These are phyloP conservation scores for Camelina laxa DNA, from an alignment of 345 rosid species.

Conservation along the genomic window DNA sequence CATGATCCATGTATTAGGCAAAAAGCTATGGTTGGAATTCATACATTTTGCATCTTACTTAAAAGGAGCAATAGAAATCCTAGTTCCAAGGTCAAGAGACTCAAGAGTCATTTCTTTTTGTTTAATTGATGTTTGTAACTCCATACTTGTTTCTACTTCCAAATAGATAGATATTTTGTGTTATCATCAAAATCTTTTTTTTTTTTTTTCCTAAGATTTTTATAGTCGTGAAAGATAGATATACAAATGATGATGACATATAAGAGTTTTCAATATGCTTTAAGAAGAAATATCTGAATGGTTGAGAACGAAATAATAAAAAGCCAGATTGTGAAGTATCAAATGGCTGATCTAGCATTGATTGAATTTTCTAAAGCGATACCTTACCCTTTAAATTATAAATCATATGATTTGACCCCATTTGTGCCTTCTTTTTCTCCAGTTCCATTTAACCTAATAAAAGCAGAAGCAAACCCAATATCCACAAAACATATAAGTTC, in stretches of 20 bases:
- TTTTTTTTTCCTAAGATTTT: not conserved
- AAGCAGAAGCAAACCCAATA: conserved; percentile 2
- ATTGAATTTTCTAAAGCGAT: conserved; percentile 24
- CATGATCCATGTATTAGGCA: conserved; percentile 36
- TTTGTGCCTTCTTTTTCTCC: conserved; percentile 1
- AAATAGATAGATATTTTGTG: not conserved
- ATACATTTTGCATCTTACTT: conserved; percentile 20
- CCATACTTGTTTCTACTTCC: not conserved
- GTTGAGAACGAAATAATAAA: not conserved
- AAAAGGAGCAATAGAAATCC: conserved; percentile 5
- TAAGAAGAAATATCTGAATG: not conserved
- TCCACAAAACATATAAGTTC: conserved; percentile 10
- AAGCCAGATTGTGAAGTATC: not conserved
- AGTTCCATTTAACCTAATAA: not conserved
- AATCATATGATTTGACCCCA: conserved; percentile 32
- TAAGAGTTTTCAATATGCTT: not conserved
- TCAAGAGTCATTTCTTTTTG: not conserved
- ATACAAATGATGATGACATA: not conserved
- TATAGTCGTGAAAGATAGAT: not conserved
- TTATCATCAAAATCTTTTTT: not conserved
- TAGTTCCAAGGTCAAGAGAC: conserved; percentile 31
- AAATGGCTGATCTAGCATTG: not conserved
- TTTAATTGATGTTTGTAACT: not conserved
- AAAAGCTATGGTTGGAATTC: conserved; percentile 2
- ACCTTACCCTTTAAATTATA: conserved; percentile 18